These are phyloP conservation scores for Penicillium sp. DNA, from an alignment of 2,329 filamentous ascomycete species.

Conservation along the genomic window DNA sequence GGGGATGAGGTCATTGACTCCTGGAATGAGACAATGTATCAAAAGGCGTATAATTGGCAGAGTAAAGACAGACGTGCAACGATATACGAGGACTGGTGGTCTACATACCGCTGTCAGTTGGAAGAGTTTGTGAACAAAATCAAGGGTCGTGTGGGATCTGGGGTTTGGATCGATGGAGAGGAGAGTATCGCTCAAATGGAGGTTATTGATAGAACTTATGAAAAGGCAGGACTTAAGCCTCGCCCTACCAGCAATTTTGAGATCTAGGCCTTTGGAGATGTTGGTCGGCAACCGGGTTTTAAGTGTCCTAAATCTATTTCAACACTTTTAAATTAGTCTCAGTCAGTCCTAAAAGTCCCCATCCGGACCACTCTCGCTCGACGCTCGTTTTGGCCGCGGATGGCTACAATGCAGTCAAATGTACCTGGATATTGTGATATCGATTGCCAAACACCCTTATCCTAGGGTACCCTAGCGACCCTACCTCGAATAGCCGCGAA, in stretches of 20 bases:
- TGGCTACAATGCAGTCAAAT: no score
- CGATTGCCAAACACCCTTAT: no score
- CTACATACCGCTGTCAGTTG: constrained; percentile 52
- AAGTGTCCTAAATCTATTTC: no score
- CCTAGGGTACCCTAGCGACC: no score
- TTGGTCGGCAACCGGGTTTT: no score
- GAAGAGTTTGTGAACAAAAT: constrained; percentile 56
- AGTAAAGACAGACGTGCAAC: constrained; percentile 6
- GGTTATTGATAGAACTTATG: constrained; percentile 54
- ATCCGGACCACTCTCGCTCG: no score
- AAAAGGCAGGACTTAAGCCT: constrained; percentile 41
- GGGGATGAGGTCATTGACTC: constrained; percentile 14
- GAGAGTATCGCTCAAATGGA: constrained; percentile 52
- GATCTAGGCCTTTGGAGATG: background rate
- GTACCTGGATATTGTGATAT: no score
- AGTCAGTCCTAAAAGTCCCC: no score
- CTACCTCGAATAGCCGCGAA: no score
- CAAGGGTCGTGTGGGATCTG: constrained; percentile 41
- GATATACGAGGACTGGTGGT: constrained; percentile 46
- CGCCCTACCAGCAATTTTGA: background rate
- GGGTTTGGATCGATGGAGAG: constrained; percentile 47
- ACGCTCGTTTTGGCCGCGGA: no score
- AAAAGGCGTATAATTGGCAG: constrained; percentile 35
- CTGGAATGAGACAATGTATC: constrained; percentile 19
- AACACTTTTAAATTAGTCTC: no score